A percentile compares a stretch with the other conserved stretches of the same genome.
Evolutionary conservation across 441 rosid genomes (phyloP).

Genomic region (Aleurites moluccanus): DNA sequence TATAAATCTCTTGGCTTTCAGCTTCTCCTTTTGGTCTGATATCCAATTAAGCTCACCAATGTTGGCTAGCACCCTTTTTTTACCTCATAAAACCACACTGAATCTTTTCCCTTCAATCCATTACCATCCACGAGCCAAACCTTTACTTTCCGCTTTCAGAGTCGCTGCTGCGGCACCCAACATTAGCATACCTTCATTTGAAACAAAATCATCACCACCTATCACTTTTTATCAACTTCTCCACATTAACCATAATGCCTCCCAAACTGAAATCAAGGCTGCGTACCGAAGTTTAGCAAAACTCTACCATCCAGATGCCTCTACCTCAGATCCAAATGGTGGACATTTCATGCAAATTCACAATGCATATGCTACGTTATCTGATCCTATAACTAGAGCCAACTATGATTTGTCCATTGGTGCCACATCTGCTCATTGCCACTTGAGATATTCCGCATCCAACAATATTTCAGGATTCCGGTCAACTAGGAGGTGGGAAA

Average conservation of each 20-base stretch:
- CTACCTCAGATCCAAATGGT: background rate
- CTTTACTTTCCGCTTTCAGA: background rate
- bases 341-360: conserved; percentile 26
- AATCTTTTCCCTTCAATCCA: background rate
- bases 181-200: background rate
- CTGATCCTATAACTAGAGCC: conserved; percentile 33
- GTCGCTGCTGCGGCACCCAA: conserved; percentile 3
- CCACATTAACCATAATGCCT: conserved; percentile 18
- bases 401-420: conserved; percentile 29
- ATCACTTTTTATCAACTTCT: conserved; percentile 31
- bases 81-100: background rate
- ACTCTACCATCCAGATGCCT: conserved; percentile 33
- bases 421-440: conserved; percentile 5
- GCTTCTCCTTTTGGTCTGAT: background rate
- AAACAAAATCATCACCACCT: background rate
- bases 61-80: background rate
- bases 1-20: too few species aligned
- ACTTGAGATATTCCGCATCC: background rate
- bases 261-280: conserved; percentile 33
- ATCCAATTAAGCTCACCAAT: background rate
- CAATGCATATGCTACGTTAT: conserved; percentile 34
- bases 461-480: background rate
- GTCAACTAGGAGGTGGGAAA: conserved; percentile 33
- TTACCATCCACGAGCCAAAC: background rate
- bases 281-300: conserved; percentile 36